A percentile compares a stretch with the other conserved stretches of the same genome.
phyloP scores from a whole-genome alignment of 352 stramenopile genomes.

The Albugo candida region DNA sequence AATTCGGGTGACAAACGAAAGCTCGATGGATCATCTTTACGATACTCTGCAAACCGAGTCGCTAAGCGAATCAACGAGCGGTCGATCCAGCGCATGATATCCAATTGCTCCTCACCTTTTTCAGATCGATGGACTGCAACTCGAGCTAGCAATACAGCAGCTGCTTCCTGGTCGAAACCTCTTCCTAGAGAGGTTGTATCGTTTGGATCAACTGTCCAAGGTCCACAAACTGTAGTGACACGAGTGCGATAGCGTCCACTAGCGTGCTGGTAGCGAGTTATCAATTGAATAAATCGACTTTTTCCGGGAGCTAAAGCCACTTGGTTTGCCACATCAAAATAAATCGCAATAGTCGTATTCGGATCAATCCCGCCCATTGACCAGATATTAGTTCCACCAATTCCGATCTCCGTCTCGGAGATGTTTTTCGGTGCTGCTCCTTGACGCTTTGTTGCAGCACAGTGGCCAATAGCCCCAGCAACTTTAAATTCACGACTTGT shows the following conservation, averaged over 20 bases:
- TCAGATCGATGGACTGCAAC: conserved; percentile 76
- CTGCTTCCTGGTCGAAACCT: conserved; percentile 98
- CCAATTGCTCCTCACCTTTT: conserved; percentile 66
- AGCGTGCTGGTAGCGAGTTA: conserved; percentile 98
- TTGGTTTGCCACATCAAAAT: conserved; percentile 96
- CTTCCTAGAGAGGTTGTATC: conserved; percentile 83
- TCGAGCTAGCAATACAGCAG: conserved; percentile 90
- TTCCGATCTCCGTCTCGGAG: conserved; percentile 92
- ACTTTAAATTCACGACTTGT: conserved; percentile 98
- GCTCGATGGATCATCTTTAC: conserved; percentile 91
- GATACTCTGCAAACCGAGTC: conserved; percentile 97
- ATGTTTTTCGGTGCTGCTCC: conserved; percentile 82
- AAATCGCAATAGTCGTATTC: conserved; percentile 95
- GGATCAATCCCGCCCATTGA: conserved; percentile 94
- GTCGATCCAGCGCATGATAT: conserved; percentile 87
- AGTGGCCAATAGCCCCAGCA: conserved; percentile 92
- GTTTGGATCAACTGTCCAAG: conserved; percentile 86
- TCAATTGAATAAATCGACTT: conserved; percentile 93
- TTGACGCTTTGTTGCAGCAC: conserved; percentile 91
- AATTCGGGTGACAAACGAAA: conserved; percentile 96
- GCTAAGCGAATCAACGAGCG: conserved; percentile 95
- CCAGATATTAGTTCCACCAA: conserved; percentile 84
- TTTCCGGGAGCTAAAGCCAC: conserved; percentile 55
- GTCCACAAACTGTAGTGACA: conserved; percentile 93
- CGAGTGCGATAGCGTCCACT: conserved; percentile 89